Conservation (phyloP, 1,284 basidiomycete species). For the Ceratobasidium sp. region DNA sequence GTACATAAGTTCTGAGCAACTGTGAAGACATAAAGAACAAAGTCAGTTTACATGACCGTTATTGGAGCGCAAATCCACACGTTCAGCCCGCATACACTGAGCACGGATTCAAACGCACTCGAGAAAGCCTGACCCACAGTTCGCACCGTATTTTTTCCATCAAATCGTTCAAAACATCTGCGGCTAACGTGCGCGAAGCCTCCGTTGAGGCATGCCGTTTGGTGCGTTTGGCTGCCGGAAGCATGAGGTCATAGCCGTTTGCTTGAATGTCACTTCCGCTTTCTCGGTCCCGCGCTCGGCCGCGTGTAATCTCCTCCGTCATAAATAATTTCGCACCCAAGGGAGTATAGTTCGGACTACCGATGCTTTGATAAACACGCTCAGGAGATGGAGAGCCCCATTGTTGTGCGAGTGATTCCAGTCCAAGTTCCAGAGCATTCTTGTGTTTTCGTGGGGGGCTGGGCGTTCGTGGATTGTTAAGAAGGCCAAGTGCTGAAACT, state of each 20-base stretch:
- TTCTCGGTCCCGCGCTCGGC: constrained; percentile 22
- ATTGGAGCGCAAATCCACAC: constrained; percentile 1
- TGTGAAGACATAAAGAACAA: neutral
- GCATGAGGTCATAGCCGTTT: constrained; percentile 11
- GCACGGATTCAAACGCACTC: constrained; percentile 37
- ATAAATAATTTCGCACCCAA: constrained; percentile 23
- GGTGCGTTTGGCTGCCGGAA: constrained; percentile 29
- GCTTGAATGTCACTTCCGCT: constrained; percentile 8
- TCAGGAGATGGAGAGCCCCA: constrained; percentile 34
- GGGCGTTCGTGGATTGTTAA: constrained; percentile 35
- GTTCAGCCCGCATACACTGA: constrained; percentile 25
- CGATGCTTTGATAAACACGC: constrained; percentile 14
- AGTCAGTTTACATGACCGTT: neutral
- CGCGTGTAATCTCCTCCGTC: constrained; percentile 22
- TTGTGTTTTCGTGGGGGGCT: constrained; percentile 29
- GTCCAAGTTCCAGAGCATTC: constrained; percentile 25
- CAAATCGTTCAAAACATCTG: constrained; percentile 36
- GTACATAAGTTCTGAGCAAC: constrained; percentile 35
- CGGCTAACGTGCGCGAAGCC: constrained; percentile 7
- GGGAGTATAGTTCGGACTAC: constrained; percentile 22
- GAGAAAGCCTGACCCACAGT: constrained; percentile 39
- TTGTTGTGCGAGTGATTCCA: constrained; percentile 33
- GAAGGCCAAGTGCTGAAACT: constrained; percentile 29
- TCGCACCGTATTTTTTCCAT: constrained; percentile 38
- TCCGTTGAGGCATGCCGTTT: constrained; percentile 31